phyloP scores from a whole-genome alignment of 179 eudicot genomes.

The Spergularia azorica region DNA sequence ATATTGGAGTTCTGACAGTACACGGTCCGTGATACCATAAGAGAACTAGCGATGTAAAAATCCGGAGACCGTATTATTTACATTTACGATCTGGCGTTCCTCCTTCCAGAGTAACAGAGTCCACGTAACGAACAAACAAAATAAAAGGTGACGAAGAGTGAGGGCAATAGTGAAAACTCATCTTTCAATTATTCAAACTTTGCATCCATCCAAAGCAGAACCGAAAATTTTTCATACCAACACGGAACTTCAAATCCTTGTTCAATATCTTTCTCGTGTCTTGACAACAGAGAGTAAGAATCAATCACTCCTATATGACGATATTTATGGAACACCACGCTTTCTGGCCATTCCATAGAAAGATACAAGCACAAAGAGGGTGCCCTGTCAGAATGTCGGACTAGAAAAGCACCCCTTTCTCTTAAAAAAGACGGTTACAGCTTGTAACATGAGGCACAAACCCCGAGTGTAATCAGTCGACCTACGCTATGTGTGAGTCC shows the following conservation, averaged over 20 bases:
- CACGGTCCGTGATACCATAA: too few species aligned
- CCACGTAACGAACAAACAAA: too few species aligned
- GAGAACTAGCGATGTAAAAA: too few species aligned
- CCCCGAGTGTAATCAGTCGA: slow-evolving; percentile 21
- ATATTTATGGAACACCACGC: slow-evolving; percentile 7
- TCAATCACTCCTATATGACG: slow-evolving; percentile 7
- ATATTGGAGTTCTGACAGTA: too few species aligned
- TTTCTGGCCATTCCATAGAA: background rate
- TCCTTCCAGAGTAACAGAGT: too few species aligned
- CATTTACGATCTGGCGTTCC: too few species aligned
- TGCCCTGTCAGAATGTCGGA: slow-evolving; percentile 1
- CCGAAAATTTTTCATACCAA: background rate
- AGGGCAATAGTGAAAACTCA: too few species aligned
- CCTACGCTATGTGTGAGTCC: slow-evolving; percentile 10
- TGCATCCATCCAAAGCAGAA: background rate
- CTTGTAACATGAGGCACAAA: slow-evolving; percentile 10
- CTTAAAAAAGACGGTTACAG: background rate
- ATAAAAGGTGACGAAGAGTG: too few species aligned
- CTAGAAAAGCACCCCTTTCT: background rate
- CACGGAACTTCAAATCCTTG: slow-evolving; percentile 13
- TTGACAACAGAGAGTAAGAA: background rate
- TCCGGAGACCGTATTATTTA: too few species aligned
- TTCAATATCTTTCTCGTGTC: slow-evolving; percentile 14
- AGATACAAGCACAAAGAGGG: background rate
- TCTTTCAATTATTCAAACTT: background rate